Conservation (phyloP, 2,329 filamentous ascomycete genomes). For the Venturia oleaginea region DNA sequence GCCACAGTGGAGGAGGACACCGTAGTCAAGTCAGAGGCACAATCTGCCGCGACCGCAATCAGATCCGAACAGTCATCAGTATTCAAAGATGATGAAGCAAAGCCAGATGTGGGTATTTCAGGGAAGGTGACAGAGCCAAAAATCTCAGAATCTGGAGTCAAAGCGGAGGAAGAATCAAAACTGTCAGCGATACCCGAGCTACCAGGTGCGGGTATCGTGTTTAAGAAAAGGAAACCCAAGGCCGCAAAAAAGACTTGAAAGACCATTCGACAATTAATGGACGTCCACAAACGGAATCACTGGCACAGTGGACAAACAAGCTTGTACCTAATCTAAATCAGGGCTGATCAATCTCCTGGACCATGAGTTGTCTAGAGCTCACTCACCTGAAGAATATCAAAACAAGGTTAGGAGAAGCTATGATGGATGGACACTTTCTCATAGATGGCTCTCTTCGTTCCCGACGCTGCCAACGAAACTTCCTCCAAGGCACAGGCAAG, state of each 20-base stretch:
- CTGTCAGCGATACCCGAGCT: constrained; percentile 12
- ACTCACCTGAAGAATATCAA: neutral
- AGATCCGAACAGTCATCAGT: neutral
- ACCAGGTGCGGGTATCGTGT: constrained; percentile 14
- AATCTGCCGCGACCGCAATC: constrained; percentile 19
- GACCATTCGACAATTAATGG: neutral
- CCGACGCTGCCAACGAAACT: no score
- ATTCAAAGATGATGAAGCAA: constrained; percentile 9
- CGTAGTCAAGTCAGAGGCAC: constrained; percentile 36
- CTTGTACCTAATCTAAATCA: neutral
- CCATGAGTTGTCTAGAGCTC: neutral
- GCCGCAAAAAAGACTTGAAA: constrained; percentile 7
- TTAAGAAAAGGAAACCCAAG: constrained; percentile 16
- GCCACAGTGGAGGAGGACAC: constrained; percentile 37
- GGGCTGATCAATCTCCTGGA: neutral
- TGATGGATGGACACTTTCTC: neutral
- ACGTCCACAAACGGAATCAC: neutral
- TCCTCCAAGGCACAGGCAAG: no score
- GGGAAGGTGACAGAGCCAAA: neutral
- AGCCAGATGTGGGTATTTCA: neutral
- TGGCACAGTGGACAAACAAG: neutral
- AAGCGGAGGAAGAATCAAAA: constrained; percentile 11
- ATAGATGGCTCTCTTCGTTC: neutral
- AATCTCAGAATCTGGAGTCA: neutral
- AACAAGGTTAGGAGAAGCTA: neutral